Evolutionary conservation across 345 rosid species (phyloP).

Genomic region (Abelmoschus esculentus): DNA sequence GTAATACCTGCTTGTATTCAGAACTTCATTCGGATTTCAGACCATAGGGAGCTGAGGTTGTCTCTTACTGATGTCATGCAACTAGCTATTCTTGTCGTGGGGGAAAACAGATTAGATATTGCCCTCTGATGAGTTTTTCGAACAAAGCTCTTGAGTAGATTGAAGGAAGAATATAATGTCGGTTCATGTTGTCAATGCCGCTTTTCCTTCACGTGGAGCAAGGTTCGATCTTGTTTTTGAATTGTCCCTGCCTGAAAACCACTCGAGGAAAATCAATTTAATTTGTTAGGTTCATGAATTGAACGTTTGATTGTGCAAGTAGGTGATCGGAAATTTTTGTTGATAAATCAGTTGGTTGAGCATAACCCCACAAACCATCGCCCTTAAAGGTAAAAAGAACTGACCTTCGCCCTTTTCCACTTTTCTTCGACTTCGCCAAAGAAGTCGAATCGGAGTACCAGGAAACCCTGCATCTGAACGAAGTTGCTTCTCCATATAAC

Average conservation of each 20-base stretch:
- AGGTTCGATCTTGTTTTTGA: constrained; percentile 15
- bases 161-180: neutral
- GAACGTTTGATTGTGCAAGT: neutral
- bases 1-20: neutral
- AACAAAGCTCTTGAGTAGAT: neutral
- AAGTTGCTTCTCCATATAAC: constrained; percentile 93
- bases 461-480: constrained; percentile 79
- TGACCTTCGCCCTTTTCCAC: constrained; percentile 51
- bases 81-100: neutral
- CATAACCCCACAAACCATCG: neutral
- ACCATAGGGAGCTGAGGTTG: neutral
- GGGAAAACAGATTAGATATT: neutral
- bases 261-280: constrained; percentile 8
- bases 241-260: constrained; percentile 23
- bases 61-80: neutral
- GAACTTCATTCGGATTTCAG: neutral
- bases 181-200: constrained; percentile 19
- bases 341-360: neutral
- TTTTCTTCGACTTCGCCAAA: constrained; percentile 91
- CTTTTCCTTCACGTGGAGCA: constrained; percentile 15
- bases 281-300: neutral
- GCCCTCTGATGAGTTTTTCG: neutral
- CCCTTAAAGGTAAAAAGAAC: constrained; percentile 1
- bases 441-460: constrained; percentile 82
- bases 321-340: neutral